Conservation (phyloP, 2,329 filamentous ascomycete species). For the Trichoderma sp. region DNA sequence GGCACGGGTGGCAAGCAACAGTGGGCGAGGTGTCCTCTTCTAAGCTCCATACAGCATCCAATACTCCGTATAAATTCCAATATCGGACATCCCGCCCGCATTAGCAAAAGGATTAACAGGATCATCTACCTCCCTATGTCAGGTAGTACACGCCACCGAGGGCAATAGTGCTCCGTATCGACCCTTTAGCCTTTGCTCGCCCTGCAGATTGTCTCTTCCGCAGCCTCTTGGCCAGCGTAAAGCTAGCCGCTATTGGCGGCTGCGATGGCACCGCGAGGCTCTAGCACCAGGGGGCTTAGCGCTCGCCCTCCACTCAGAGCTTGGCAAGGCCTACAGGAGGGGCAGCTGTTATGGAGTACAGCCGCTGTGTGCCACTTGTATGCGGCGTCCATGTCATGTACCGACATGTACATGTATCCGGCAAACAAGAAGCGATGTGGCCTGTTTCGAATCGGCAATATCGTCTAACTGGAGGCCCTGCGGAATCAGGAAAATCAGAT, state of each 20-base stretch:
- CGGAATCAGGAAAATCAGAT: background rate
- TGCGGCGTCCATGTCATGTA: background rate
- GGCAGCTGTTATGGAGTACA: conserved; percentile 20
- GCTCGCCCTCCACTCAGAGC: conserved; percentile 5
- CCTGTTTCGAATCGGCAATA: conserved; percentile 1
- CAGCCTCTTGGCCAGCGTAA: background rate
- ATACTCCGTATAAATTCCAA: background rate
- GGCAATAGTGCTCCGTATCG: background rate
- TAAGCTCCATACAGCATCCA: background rate
- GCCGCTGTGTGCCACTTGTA: background rate
- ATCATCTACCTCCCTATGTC: background rate
- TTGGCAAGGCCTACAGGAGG: conserved; percentile 4
- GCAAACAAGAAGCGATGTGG: conserved; percentile 13
- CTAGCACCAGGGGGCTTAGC: conserved; percentile 15
- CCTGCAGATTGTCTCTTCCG: conserved; percentile 21
- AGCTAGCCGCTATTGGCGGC: conserved; percentile 20
- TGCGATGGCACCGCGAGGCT: conserved; percentile 3
- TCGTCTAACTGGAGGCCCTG: background rate
- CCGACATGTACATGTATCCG: background rate
- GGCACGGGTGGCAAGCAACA: background rate
- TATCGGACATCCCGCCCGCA: background rate
- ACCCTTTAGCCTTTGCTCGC: background rate
- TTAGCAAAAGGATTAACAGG: background rate
- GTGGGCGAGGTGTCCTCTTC: background rate
- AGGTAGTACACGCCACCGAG: background rate